Percentiles rank a stretch among this genome's conserved stretches.
Conservation (phyloP, 495 filamentous ascomycete species). For the Lepidopterella palustris region DNA sequence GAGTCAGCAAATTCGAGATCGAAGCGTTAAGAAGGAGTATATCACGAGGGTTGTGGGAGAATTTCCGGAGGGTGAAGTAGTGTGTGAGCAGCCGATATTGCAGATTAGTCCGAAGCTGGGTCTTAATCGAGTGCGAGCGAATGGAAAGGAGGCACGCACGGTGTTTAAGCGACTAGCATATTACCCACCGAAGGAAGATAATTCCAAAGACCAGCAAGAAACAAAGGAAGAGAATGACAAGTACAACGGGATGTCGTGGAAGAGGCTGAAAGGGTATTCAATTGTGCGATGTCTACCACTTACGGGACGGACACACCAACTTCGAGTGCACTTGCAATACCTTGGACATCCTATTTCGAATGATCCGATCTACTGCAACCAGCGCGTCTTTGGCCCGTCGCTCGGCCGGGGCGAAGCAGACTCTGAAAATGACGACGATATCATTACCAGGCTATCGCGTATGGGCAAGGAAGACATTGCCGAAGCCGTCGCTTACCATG, state of each 20-base stretch:
- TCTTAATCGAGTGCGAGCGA: constrained; percentile 85
- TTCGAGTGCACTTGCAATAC: constrained; percentile 91
- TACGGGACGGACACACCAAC: constrained; percentile 90
- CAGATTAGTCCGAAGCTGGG: constrained; percentile 92
- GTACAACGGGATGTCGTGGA: constrained; percentile 32
- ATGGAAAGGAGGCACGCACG: constrained; percentile 80
- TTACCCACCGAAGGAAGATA: constrained; percentile 49
- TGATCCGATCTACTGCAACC: constrained; percentile 95
- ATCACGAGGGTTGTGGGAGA: constrained; percentile 82
- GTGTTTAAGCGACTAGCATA: constrained; percentile 87
- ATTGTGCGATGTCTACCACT: constrained; percentile 91
- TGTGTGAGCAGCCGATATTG: constrained; percentile 91
- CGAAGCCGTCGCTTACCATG: constrained; percentile 85
- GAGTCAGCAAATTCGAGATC: constrained; percentile 58
- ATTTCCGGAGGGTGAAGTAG: constrained; percentile 70
- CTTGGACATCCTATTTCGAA: constrained; percentile 92
- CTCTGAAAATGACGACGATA: constrained; percentile 72
- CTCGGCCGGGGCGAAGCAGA: constrained; percentile 64
- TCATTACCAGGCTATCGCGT: constrained; percentile 72
- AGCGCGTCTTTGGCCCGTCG: constrained; percentile 75
- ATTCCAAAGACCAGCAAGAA: not conserved
- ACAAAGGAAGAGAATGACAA: constrained; percentile 28
- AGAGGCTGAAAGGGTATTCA: constrained; percentile 62
- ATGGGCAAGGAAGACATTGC: constrained; percentile 94
- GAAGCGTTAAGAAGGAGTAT: constrained; percentile 89